Conservation (phyloP, 2,329 filamentous ascomycete genomes). For the Ilyonectria mors-panacis region DNA sequence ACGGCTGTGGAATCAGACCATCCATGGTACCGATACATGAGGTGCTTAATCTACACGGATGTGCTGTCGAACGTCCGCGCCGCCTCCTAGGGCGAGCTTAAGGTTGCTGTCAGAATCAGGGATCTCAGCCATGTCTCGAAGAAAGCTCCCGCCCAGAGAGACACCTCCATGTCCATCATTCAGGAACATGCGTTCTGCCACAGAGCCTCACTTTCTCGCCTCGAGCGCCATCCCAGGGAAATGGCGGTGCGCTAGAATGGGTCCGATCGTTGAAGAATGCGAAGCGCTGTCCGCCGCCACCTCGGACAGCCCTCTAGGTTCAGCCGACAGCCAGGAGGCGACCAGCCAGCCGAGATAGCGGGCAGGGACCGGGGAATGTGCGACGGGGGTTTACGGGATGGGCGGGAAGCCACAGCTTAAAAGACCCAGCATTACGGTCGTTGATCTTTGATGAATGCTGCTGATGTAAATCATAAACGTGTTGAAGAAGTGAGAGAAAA, state of each 20-base stretch:
- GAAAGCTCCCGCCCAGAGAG: conserved; percentile 20
- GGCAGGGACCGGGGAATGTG: conserved; percentile 13
- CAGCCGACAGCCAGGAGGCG: conserved; percentile 20
- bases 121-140: conserved; percentile 23
- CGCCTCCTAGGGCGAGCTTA: conserved; percentile 1
- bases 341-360: conserved; percentile 18
- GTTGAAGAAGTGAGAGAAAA: conserved; percentile 14
- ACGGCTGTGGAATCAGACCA: conserved; percentile 26
- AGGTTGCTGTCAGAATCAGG: conserved; percentile 5
- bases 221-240: not conserved
- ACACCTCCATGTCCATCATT: conserved; percentile 22
- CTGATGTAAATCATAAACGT: conserved; percentile 7
- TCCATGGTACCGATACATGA: conserved; percentile 3
- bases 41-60: not conserved
- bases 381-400: conserved; percentile 16
- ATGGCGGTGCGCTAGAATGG: conserved; percentile 23
- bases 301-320: conserved; percentile 27
- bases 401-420: conserved; percentile 13
- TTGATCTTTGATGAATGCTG: conserved; percentile 16
- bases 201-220: conserved; percentile 18
- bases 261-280: conserved; percentile 18
- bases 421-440: conserved; percentile 14
- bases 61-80: not conserved
- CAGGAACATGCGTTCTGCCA: conserved; percentile 18
- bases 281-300: conserved; percentile 21